Conservation (phyloP, 108 stramenopile genomes). For the Cyclotella kingstonii region DNA sequence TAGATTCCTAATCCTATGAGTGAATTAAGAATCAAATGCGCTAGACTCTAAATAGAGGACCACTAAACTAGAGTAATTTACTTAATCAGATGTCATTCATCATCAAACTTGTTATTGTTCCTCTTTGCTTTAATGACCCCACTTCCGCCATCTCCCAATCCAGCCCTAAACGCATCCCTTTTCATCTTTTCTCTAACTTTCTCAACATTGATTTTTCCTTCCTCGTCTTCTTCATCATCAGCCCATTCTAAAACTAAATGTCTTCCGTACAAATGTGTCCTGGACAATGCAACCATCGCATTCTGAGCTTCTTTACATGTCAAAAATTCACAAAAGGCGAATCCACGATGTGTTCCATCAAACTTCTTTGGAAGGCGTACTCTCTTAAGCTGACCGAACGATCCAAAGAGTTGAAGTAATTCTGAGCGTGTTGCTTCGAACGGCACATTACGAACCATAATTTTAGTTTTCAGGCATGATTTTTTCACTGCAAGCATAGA, state of each 20-base stretch:
- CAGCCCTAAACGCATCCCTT: conserved; percentile 53
- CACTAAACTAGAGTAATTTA: background rate
- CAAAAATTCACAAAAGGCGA: conserved; percentile 96
- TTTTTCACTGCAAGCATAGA: conserved; percentile 11
- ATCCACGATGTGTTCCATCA: conserved; percentile 95
- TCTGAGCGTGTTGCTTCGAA: conserved; percentile 94
- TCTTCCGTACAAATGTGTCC: conserved; percentile 97
- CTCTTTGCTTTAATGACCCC: conserved; percentile 15
- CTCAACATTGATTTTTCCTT: conserved; percentile 54
- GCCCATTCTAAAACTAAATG: conserved; percentile 98
- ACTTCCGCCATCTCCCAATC: conserved; percentile 13
- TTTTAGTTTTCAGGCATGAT: conserved; percentile 68
- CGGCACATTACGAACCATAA: conserved; percentile 96
- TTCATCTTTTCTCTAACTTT: conserved; percentile 72
- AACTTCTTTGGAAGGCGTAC: conserved; percentile 98
- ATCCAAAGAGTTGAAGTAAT: conserved; percentile 88
- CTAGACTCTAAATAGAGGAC: too few relatives aligned
- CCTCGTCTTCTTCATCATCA: conserved; percentile 48
- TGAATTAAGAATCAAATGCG: too few relatives aligned
- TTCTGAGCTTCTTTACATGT: conserved; percentile 90
- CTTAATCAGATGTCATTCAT: background rate
- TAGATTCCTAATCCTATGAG: too few relatives aligned
- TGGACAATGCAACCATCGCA: conserved; percentile 81
- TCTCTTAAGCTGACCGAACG: conserved; percentile 89
- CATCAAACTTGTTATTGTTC: conserved; percentile 35